A percentile compares a stretch with the other conserved stretches of the same genome.
Evolutionary conservation across 2,329 filamentous ascomycete species (phyloP).

Genomic region (Aureobasidium zeae): DNA sequence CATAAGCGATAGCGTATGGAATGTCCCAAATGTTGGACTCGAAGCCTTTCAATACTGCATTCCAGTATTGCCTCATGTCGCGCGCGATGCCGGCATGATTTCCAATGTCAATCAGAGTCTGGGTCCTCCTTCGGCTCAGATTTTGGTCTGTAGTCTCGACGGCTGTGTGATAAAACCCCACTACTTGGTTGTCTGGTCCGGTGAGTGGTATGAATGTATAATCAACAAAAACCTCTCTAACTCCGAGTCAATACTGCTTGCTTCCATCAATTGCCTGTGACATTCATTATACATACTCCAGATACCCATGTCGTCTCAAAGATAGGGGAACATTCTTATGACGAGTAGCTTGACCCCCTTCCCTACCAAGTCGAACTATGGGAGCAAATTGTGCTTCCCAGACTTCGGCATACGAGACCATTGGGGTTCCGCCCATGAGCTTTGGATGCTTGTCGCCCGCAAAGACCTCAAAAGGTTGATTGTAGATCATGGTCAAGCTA

Average conservation of each 20-base stretch:
- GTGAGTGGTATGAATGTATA: conserved; percentile 16
- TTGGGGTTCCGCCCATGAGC: conserved; percentile 17
- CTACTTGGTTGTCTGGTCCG: not conserved
- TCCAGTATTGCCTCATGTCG: conserved; percentile 11
- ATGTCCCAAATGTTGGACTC: conserved; percentile 16
- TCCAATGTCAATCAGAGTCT: conserved; percentile 9
- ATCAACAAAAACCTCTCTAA: conserved; percentile 16
- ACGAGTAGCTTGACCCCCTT: conserved; percentile 15
- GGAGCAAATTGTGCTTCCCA: conserved; percentile 10
- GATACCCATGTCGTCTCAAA: conserved; percentile 16
- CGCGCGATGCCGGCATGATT: conserved; percentile 5
- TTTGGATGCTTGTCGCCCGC: conserved; percentile 24
- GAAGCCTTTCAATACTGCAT: conserved; percentile 11
- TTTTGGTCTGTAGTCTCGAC: conserved; percentile 13
- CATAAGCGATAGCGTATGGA: conserved; percentile 14
- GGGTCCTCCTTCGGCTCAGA: conserved; percentile 8
- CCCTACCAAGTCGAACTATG: conserved; percentile 19
- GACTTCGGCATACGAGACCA: conserved; percentile 6
- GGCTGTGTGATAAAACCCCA: conserved; percentile 13
- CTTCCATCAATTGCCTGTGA: not conserved
- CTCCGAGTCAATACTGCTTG: not conserved
- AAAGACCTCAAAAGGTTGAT: conserved; percentile 28
- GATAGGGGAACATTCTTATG: conserved; percentile 16
- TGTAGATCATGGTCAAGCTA: conserved; percentile 30
- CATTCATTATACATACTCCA: conserved; percentile 1